Evolutionary conservation across 495 filamentous ascomycete genomes (phyloP), one percentile per base, ranked within the genome.

Genomic region (Evernia prunastri): DNA sequence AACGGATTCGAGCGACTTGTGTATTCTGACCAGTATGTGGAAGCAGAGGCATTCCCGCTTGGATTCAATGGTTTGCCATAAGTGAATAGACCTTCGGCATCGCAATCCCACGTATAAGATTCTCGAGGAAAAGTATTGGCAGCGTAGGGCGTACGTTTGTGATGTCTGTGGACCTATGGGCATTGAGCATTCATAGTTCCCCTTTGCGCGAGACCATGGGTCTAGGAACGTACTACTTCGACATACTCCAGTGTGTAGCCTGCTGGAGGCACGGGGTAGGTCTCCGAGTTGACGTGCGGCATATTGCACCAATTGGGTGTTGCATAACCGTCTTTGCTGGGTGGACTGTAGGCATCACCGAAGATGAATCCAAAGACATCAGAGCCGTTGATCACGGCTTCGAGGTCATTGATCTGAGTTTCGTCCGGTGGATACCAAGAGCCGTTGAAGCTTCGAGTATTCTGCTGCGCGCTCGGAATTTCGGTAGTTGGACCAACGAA

Each of bases 291-390:
- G n/a, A 87, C 83, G 73, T 89, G 87, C 17, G 87, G 87, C 87
- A 89, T 90, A 67, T 89, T 88, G 71, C 87, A 90, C 81, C 83
- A 90, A 69, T 89, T 86, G 73, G 89, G 89, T 29, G 51, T 27
- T 39, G 37, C 67, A 61, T 68, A 60, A 33, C 40, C 59, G 9
- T 15, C 29, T 15, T 67, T 63, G 39, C 61, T 37, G 17, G 39
- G 56, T 37, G 61, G 84, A 85, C 39, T 75, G 62, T 18, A 70
- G 71, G 85, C 87, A 56, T 76, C 76, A 67, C 87, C 82, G 74
- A 82, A 90, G 33, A 88, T 76, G 68, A 87, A 89, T 17, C 83
- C 85, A 70, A 86, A 83, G 0, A 83, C 77, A 35, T 82, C 86
- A 7, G 73, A 69, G 35, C 79, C 76, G 60, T 73, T 72, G 58